phyloP scores from a whole-genome alignment of 2,329 filamentous ascomycete genomes.

The Botrytis paeoniae region DNA sequence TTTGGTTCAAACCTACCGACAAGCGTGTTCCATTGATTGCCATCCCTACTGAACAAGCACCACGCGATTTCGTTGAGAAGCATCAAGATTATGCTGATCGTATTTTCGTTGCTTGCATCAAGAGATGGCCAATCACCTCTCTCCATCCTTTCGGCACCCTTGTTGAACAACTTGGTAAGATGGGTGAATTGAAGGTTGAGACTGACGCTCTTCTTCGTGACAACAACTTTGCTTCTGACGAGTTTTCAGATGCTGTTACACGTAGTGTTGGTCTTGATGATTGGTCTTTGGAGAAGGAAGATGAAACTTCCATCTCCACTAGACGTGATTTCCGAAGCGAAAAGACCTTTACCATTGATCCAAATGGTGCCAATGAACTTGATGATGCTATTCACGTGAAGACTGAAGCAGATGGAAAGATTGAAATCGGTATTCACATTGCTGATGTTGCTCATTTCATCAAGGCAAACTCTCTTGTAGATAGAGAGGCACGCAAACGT shows the following conservation, averaged over 20 bases:
- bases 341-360: slow-evolving; percentile 87
- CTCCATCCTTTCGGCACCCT: slow-evolving; percentile 97
- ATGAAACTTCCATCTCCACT: slow-evolving; percentile 66
- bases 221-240: slow-evolving; percentile 97
- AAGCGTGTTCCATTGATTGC: slow-evolving; percentile 98
- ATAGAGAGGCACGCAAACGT: slow-evolving; percentile 96
- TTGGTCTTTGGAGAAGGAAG: slow-evolving; percentile 83
- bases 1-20: slow-evolving; percentile 99
- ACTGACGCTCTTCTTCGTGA: slow-evolving; percentile 94
- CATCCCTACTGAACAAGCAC: slow-evolving; percentile 96
- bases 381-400: slow-evolving; percentile 94
- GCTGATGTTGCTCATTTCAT: slow-evolving; percentile 96
- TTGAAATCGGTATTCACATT: slow-evolving; percentile 94
- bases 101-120: slow-evolving; percentile 98
- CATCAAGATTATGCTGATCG: slow-evolving; percentile 96
- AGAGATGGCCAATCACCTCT: slow-evolving; percentile 99
- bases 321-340: slow-evolving; percentile 90
- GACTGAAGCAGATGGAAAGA: slow-evolving; percentile 73
- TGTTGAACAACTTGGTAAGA: slow-evolving; percentile 93
- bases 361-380: slow-evolving; percentile 81
- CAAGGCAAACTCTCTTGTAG: slow-evolving; percentile 91
- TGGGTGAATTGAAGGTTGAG: slow-evolving; percentile 96
- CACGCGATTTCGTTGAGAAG: slow-evolving; percentile 96
- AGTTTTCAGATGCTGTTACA: slow-evolving; percentile 94
- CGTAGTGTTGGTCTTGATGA: slow-evolving; percentile 90